phyloP scores from a whole-genome alignment of 73 alveolate genomes.

The Tetrahymena malaccensis region DNA sequence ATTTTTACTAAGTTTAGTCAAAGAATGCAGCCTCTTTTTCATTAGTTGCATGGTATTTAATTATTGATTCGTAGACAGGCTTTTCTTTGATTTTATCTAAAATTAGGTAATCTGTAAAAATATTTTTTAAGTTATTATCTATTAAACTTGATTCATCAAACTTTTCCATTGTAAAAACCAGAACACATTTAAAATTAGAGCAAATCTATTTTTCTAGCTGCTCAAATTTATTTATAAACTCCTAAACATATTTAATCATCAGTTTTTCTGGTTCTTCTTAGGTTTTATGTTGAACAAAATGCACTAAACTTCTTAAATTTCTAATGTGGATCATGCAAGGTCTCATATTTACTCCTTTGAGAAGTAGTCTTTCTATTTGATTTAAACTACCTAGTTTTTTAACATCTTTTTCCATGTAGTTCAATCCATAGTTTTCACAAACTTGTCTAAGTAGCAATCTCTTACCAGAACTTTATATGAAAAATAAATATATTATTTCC shows the following conservation, averaged over 20 bases:
- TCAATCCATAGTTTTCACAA: background rate
- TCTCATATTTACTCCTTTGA: background rate
- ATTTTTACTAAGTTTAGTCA: background rate
- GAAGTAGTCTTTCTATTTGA: background rate
- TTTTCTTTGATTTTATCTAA: background rate
- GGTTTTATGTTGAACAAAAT: background rate
- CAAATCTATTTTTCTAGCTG: background rate
- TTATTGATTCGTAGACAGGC: background rate
- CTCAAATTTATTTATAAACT: background rate
- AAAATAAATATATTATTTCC: background rate
- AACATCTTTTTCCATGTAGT: background rate
- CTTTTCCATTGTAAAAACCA: background rate
- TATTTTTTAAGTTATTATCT: background rate
- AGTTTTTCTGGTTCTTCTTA: background rate
- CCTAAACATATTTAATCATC: background rate
- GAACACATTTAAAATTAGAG: background rate
- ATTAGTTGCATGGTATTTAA: background rate
- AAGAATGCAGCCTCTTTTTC: background rate
- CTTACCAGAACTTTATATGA: background rate
- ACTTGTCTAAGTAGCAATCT: background rate
- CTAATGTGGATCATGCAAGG: background rate
- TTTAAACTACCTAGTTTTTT: background rate
- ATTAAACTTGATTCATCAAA: background rate
- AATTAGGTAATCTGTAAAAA: background rate
- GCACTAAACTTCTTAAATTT: background rate